phyloP scores from a whole-genome alignment of 2,329 filamentous ascomycete genomes.

The Fusarium pseudonygamai region DNA sequence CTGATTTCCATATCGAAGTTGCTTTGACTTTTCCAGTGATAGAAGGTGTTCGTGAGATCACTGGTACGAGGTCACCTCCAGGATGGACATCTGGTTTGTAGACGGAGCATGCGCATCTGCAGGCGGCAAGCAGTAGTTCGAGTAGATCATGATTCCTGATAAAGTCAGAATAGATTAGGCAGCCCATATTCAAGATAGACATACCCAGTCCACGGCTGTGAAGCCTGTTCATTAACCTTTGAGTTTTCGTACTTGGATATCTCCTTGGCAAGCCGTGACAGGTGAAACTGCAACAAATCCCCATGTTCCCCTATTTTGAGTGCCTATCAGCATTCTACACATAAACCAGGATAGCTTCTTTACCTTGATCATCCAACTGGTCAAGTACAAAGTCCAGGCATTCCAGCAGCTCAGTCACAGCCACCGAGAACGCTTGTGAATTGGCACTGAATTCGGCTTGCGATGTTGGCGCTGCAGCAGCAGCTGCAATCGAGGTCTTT shows the following conservation, averaged over 20 bases:
- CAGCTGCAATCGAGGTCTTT: background rate
- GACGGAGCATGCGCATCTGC: slow-evolving; percentile 35
- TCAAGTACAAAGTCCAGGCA: slow-evolving; percentile 39
- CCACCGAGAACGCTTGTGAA: slow-evolving; percentile 31
- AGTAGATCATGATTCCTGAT: background rate
- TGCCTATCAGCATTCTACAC: rapidly evolving
- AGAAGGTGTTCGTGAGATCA: slow-evolving; percentile 30
- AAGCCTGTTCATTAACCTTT: background rate
- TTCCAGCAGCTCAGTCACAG: slow-evolving; percentile 32
- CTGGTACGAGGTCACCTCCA: slow-evolving; percentile 12
- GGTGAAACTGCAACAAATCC: slow-evolving; percentile 34
- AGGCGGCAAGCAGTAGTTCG: slow-evolving; percentile 22
- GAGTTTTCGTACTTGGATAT: slow-evolving; percentile 37
- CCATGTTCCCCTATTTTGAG: slow-evolving; percentile 25
- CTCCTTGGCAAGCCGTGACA: slow-evolving; percentile 31
- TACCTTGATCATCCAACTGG: slow-evolving; percentile 32
- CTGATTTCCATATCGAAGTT: slow-evolving; percentile 34
- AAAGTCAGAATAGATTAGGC: too few relatives aligned
- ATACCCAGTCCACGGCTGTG: slow-evolving; percentile 25
- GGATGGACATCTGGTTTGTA: slow-evolving; percentile 20
- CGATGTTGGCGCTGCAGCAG: slow-evolving; percentile 3
- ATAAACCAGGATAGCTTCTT: rapidly evolving
- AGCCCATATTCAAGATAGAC: too few relatives aligned
- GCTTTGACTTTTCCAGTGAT: slow-evolving; percentile 33
- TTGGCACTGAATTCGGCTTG: slow-evolving; percentile 30